A percentile compares a stretch with the other conserved stretches of the same genome.
Evolutionary conservation across 352 stramenopile genomes (phyloP).

Genomic region (Pythium chondricola): DNA sequence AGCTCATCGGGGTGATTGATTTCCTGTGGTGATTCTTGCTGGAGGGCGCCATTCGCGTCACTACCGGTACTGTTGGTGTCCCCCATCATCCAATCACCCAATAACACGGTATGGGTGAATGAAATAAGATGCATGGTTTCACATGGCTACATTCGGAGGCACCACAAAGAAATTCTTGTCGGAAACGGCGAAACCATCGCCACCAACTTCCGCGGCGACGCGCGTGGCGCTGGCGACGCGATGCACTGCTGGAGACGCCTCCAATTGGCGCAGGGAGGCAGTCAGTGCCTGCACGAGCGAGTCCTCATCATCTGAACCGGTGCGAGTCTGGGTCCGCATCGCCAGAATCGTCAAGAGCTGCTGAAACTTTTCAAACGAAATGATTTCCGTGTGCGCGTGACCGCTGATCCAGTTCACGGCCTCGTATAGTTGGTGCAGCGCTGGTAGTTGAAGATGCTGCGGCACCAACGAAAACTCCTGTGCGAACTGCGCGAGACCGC

Average conservation of each 20-base stretch:
- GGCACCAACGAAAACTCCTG: slow-evolving; percentile 42
- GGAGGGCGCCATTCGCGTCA: slow-evolving; percentile 7
- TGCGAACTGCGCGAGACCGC: slow-evolving; percentile 34
- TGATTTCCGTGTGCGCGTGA: slow-evolving; percentile 50
- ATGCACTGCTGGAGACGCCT: slow-evolving; percentile 6
- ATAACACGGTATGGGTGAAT: slow-evolving; percentile 1
- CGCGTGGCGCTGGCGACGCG: slow-evolving; percentile 1
- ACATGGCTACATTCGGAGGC: slow-evolving; percentile 7
- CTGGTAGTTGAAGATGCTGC: slow-evolving; percentile 17
- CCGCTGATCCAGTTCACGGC: slow-evolving; percentile 64
- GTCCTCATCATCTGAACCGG: slow-evolving; percentile 1
- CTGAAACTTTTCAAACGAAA: slow-evolving; percentile 69
- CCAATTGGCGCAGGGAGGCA: slow-evolving; percentile 5
- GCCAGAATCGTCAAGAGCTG: slow-evolving; percentile 35
- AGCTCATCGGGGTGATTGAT: slow-evolving; percentile 8
- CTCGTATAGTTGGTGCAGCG: slow-evolving; percentile 47
- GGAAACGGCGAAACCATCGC: too few species aligned
- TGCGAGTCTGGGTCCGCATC: not conserved
- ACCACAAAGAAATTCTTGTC: too few species aligned
- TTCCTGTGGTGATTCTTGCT: not conserved
- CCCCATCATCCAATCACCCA: too few species aligned
- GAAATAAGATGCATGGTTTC: not conserved
- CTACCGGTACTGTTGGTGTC: not conserved
- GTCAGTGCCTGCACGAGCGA: slow-evolving; percentile 2
- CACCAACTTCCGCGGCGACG: too few species aligned